Percentiles rank a stretch among this genome's conserved stretches.
Conservation (phyloP, 495 filamentous ascomycete genomes). For the Neurospora sp. region DNA sequence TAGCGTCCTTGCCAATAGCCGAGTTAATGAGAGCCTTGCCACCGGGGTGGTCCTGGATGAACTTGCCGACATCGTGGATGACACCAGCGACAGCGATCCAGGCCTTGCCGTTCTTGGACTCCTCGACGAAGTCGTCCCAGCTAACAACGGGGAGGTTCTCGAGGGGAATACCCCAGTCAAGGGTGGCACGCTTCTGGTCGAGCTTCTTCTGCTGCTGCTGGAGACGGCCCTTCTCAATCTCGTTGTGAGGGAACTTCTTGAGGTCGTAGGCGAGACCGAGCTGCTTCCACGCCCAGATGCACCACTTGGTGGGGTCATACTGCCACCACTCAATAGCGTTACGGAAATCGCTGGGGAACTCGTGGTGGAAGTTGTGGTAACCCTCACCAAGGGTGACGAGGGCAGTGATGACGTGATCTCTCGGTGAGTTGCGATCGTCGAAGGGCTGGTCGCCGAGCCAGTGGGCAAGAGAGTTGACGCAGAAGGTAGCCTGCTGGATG, state of each 20-base stretch:
- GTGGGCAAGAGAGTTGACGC: conserved; percentile 96
- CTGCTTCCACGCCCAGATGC: conserved; percentile 89
- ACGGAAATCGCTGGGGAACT: conserved; percentile 97
- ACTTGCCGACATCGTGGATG: conserved; percentile 87
- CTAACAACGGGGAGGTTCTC: conserved; percentile 91
- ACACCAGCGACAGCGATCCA: conserved; percentile 88
- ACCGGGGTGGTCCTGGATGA: conserved; percentile 96
- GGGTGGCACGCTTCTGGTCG: conserved; percentile 81
- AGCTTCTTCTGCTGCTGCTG: conserved; percentile 99
- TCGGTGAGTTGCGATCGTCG: conserved; percentile 96
- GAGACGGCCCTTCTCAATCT: conserved; percentile 97
- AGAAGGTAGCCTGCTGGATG: conserved; percentile 99
- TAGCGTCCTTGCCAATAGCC: conserved; percentile 93
- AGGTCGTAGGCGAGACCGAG: conserved; percentile 88
- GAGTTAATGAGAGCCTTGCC: conserved; percentile 91
- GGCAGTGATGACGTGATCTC: conserved; percentile 93
- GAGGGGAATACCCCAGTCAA: conserved; percentile 93
- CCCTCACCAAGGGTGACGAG: conserved; percentile 94
- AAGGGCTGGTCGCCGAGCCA: conserved; percentile 99
- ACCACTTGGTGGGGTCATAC: conserved; percentile 99
- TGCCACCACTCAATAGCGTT: conserved; percentile 98
- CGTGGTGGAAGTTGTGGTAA: conserved; percentile 99
- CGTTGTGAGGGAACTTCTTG: conserved; percentile 95
- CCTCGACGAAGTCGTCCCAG: conserved; percentile 89
- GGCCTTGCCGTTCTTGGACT: conserved; percentile 71